These are phyloP conservation scores for Pseudotulostoma volvatum DNA, from an alignment of 495 filamentous ascomycete species.

Conservation along the genomic window DNA sequence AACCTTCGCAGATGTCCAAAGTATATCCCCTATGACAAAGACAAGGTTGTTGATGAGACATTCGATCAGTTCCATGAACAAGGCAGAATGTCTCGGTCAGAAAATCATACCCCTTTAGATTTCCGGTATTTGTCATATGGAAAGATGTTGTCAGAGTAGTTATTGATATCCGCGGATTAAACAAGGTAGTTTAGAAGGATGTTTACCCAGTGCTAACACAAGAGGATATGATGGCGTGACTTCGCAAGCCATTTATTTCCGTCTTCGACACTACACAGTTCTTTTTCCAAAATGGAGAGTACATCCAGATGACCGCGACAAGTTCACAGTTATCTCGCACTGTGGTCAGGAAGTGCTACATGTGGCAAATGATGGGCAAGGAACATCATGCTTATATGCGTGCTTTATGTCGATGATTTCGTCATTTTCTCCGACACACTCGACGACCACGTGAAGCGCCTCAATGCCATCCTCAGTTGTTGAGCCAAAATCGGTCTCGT, in stretches of 20 bases:
- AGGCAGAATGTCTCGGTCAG: conserved; percentile 2
- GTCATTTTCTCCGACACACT: background rate
- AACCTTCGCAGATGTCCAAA: background rate
- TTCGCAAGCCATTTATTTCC: too few relatives aligned
- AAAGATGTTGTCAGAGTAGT: conserved; percentile 2
- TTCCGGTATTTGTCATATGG: conserved; percentile 6
- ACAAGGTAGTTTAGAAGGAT: conserved; percentile 4
- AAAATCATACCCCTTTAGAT: conserved; percentile 1
- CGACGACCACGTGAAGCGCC: background rate
- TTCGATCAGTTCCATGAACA: conserved; percentile 8
- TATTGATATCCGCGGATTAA: conserved; percentile 5
- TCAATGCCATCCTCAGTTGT: background rate
- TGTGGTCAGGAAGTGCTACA: background rate
- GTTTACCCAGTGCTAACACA: conserved; percentile 5
- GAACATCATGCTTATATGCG: background rate
- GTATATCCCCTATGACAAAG: conserved; percentile 4
- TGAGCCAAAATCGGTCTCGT: background rate
- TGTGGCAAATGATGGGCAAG: background rate
- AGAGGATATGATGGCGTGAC: conserved; percentile 2
- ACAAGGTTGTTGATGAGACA: conserved; percentile 5
- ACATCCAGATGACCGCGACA: background rate
- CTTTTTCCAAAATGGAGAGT: conserved; percentile 7
- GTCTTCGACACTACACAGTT: background rate
- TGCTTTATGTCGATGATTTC: background rate
- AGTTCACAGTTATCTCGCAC: conserved; percentile 1